These are phyloP conservation scores for Penicillium tannophilum DNA, from an alignment of 495 filamentous ascomycete species.

Conservation along the genomic window DNA sequence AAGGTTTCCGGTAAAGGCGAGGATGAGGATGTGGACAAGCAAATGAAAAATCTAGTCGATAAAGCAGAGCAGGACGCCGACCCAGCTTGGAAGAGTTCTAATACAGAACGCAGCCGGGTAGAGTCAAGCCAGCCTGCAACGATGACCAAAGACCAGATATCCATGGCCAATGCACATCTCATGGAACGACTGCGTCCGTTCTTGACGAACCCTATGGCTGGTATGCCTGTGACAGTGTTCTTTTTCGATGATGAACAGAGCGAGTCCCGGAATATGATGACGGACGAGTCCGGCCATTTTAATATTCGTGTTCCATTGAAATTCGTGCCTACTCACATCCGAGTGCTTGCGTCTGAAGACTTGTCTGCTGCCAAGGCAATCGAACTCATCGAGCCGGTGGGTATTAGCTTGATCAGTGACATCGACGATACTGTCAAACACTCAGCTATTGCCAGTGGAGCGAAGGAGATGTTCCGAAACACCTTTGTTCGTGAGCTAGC, in stretches of 20 bases:
- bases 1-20: constrained; percentile 39
- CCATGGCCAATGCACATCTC: constrained; percentile 79
- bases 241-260: constrained; percentile 84
- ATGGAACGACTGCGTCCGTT: constrained; percentile 89
- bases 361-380: constrained; percentile 78
- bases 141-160: constrained; percentile 70
- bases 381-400: constrained; percentile 72
- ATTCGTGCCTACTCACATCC: constrained; percentile 87
- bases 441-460: constrained; percentile 82
- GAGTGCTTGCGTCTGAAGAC: constrained; percentile 82
- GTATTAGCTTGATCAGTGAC: constrained; percentile 93
- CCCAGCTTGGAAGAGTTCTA: constrained; percentile 58
- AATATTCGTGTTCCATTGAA: constrained; percentile 71
- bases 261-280: constrained; percentile 74
- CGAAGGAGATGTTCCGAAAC: constrained; percentile 93
- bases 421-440: constrained; percentile 98
- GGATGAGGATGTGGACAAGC: constrained; percentile 63
- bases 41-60: constrained; percentile 72
- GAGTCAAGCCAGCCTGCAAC: constrained; percentile 52
- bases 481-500: constrained; percentile 84
- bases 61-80: constrained; percentile 71
- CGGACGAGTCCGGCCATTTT: constrained; percentile 89
- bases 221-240: constrained; percentile 80
- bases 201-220: constrained; percentile 73
- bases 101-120: constrained; percentile 18